Evolutionary conservation across 352 stramenopile genomes (phyloP).

Genomic region (Phytopythium ostracodes): DNA sequence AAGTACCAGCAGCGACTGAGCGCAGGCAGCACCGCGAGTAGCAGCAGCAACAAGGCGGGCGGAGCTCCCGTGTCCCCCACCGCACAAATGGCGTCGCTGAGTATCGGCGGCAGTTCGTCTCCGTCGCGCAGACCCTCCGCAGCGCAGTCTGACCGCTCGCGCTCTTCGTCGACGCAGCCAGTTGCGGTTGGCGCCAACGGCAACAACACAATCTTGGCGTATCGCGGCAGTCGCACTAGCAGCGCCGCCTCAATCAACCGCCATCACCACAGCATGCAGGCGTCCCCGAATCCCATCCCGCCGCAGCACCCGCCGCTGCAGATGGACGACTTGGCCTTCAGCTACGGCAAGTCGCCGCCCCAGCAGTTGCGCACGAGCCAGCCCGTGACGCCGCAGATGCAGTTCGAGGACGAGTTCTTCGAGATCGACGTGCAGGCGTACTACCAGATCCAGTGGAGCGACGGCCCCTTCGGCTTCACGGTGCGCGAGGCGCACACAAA

Average conservation of each 20-base stretch:
- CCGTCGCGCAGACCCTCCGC: slow-evolving; percentile 6
- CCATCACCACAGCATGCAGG: slow-evolving; percentile 13
- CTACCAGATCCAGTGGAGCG: slow-evolving; percentile 78
- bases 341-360: slow-evolving; percentile 15
- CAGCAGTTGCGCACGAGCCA: slow-evolving; percentile 6
- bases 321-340: slow-evolving; percentile 27
- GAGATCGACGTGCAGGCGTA: slow-evolving; percentile 63
- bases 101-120: slow-evolving; percentile 15
- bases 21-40: slow-evolving; percentile 7
- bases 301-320: slow-evolving; percentile 14
- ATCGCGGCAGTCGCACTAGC: slow-evolving; percentile 23
- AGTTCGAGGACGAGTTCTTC: slow-evolving; percentile 49
- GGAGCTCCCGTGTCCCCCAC: slow-evolving; percentile 13
- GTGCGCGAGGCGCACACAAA: slow-evolving; percentile 74
- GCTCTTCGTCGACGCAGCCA: slow-evolving; percentile 8
- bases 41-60: slow-evolving; percentile 12
- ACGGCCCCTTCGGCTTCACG: slow-evolving; percentile 76
- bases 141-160: slow-evolving; percentile 7
- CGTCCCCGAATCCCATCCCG: slow-evolving; percentile 12
- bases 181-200: neutral
- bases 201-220: slow-evolving; percentile 18
- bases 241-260: slow-evolving; percentile 18
- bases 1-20: neutral
- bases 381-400: slow-evolving; percentile 14
- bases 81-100: slow-evolving; percentile 21